Conservation (phyloP, 257 asterid genomes). For the Rhazya stricta region DNA sequence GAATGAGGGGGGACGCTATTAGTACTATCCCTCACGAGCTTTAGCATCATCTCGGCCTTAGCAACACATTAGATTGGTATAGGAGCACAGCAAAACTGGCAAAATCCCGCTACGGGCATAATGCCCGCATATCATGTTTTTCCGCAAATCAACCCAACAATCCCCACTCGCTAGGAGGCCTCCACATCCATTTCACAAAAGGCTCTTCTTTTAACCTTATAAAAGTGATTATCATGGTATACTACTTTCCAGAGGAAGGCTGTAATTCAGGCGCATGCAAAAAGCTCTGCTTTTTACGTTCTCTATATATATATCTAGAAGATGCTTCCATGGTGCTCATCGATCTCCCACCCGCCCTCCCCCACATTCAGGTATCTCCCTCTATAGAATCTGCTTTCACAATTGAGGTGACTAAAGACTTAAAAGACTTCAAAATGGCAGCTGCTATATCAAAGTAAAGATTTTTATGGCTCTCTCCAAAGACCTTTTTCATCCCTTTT, state of each 20-base stretch:
- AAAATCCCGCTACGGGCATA: conserved; percentile 13
- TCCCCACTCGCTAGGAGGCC: conserved; percentile 66
- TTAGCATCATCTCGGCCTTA: conserved; percentile 11
- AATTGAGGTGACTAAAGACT: conserved; percentile 29
- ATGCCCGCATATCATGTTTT: conserved; percentile 9
- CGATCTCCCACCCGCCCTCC: conserved; percentile 8
- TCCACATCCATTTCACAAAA: conserved; percentile 39
- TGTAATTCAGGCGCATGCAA: conserved; percentile 27
- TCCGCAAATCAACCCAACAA: conserved; percentile 34
- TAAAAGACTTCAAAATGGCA: conserved; percentile 21
- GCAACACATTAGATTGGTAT: no score
- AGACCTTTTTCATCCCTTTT: conserved; percentile 21
- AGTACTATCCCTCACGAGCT: no score
- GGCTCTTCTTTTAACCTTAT: conserved; percentile 34
- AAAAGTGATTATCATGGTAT: conserved; percentile 61
- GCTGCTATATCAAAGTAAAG: conserved; percentile 17
- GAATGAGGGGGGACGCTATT: no score
- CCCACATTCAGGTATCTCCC: not conserved
- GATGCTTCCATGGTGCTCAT: conserved; percentile 30
- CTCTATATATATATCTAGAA: conserved; percentile 22
- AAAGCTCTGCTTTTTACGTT: conserved; percentile 36
- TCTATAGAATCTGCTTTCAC: conserved; percentile 52
- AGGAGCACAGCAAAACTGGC: conserved; percentile 39
- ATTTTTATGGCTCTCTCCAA: conserved; percentile 6
- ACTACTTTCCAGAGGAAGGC: conserved; percentile 44